Percentiles rank a stretch among this genome's conserved stretches.
Evolutionary conservation across 805 yeast species (phyloP).

Genomic region (Saccharomycopsis fodiens): DNA sequence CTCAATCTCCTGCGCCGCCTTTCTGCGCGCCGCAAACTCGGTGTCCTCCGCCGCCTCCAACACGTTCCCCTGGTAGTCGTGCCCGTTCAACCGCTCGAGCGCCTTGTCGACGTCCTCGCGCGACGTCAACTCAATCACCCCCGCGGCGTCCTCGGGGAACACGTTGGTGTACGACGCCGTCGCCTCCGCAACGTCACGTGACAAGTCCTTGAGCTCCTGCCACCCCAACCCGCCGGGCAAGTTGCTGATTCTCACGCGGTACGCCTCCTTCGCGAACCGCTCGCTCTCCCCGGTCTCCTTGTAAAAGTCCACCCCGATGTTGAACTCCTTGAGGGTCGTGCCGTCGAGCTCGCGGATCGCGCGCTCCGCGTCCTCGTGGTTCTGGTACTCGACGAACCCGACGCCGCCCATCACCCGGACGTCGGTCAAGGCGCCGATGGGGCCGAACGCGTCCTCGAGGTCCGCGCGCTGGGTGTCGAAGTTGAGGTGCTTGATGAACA

Average conservation of each 20-base stretch:
- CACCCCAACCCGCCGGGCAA: conserved; percentile 74
- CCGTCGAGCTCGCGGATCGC: conserved; percentile 79
- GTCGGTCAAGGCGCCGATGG: conserved; percentile 60
- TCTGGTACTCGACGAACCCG: conserved; percentile 83
- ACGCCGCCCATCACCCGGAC: conserved; percentile 72
- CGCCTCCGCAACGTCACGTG: conserved; percentile 50
- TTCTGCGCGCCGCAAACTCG: conserved; percentile 9
- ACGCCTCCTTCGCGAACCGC: conserved; percentile 27
- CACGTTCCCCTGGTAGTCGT: conserved; percentile 59
- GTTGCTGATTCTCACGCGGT: conserved; percentile 60
- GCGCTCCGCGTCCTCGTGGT: conserved; percentile 57
- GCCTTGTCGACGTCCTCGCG: conserved; percentile 75
- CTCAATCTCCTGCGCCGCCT: conserved; percentile 2
- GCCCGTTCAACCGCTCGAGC: conserved; percentile 61
- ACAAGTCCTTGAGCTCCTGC: conserved; percentile 88
- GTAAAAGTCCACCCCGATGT: conserved; percentile 35
- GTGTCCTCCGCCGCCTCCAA: conserved; percentile 27
- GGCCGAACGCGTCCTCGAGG: conserved; percentile 59
- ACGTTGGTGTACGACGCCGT: conserved; percentile 16
- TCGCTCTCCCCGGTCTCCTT: conserved; percentile 22
- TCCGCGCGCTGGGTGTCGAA: conserved; percentile 34
- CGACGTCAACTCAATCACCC: conserved; percentile 50
- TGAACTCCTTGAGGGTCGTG: conserved; percentile 51
- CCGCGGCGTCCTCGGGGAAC: conserved; percentile 4
- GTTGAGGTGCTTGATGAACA: conserved; percentile 15